Evolutionary conservation across 2,329 filamentous ascomycete genomes (phyloP), one percentile per base, ranked within the genome.

Genomic region (Pyricularia sp.): DNA sequence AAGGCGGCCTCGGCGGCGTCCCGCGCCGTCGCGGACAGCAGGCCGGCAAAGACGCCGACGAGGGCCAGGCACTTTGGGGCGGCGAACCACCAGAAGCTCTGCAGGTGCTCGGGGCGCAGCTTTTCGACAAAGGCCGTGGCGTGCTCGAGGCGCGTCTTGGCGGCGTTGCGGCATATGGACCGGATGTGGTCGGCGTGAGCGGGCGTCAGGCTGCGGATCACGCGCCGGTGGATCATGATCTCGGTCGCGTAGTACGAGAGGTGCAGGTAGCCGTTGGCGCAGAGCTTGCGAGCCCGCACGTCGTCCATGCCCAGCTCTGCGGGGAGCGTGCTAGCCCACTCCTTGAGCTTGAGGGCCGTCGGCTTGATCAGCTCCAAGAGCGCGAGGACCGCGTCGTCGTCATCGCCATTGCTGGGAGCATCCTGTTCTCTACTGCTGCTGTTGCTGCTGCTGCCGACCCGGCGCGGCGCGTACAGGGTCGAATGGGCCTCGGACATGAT

Each of bases 201-300:
- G 13, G n/a, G 61, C 0, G 74, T 73, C 22, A 79, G 73, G 9
- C 77, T 77, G 12, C 81, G 75, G 1, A 83, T 74, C 64, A 83
- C 78, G 4, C 77, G 77, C 2, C 80, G 78, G 68, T 82, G 80
- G 2, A 83, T 75, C 57, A 79, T 77, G 64, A 82, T 80, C 65
- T 82, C 81, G 0, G 81, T 78, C 0, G 79, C 79, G 62, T 80
- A 78, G 67, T 82, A 82, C 0, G 81, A 79, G 2, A 83, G 74
- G 63, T 82, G 78, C 9, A 83, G 71, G 55, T 78, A 81, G 1
- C 79, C 76, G 68, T 68, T 75, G 66, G 74, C 75, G 63, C 70
- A 70, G 3, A 72, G 68, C 65, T 69, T 71, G n/a, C 69, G 66
- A 9, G 68, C 65, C 40, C 65, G 66, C 55, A 71, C 66, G 33